Base-by-base conservation (phyloP, 2,329 filamentous ascomycete genomes). In the Fusarium sp. region DNA sequence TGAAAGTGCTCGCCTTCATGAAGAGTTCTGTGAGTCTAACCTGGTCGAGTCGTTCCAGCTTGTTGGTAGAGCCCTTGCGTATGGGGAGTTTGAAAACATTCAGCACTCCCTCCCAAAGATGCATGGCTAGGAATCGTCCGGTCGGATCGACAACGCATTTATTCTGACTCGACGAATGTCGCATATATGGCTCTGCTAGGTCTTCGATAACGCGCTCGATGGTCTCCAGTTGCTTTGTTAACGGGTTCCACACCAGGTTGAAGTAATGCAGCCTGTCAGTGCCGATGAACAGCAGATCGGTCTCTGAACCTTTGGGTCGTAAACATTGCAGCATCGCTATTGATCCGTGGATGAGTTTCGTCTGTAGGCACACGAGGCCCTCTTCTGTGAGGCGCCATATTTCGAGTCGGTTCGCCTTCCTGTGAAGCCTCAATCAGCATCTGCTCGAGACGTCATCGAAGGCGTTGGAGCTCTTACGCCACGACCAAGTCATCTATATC, bases 231-330 rank as follows among this genome's bases (percentile, higher is more conserved):
- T 84, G 80, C 25, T 82, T 82, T 9, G 78, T 84, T 79, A 87
- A 81, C 1, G 86, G 78, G 76, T 98, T 91, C 95, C 96, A 99
- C 21, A 88, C 90, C 25, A 97, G 82, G 4, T 94, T 97, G 81
- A 98, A 97, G 83, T 97, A 98, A 77, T 94, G 91, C 75, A 93
- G 93, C 61, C 93, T 90, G 79, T 97, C 93, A 51, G 96, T 99
- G 55, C 94, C 95, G 63, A 99, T 88, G 79, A 99, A 97, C 68
- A 99, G 89, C 69, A 98, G 90, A 75, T 98, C 94, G 52, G 91
- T 94, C 10, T 86, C 82, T 33, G 91, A 91, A 74, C 93, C 89
- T 54, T 90, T 89, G 10, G 95, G 94, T 31, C 90, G 90, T 52
- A 99, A 86, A 77, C 91, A 92, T 78, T 96, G 89, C 19, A 98